A percentile compares a stretch with the other conserved stretches of the same genome.
Evolutionary conservation across 768 basidiomycete genomes (phyloP).

Genomic region (Boletus subparvulus): DNA sequence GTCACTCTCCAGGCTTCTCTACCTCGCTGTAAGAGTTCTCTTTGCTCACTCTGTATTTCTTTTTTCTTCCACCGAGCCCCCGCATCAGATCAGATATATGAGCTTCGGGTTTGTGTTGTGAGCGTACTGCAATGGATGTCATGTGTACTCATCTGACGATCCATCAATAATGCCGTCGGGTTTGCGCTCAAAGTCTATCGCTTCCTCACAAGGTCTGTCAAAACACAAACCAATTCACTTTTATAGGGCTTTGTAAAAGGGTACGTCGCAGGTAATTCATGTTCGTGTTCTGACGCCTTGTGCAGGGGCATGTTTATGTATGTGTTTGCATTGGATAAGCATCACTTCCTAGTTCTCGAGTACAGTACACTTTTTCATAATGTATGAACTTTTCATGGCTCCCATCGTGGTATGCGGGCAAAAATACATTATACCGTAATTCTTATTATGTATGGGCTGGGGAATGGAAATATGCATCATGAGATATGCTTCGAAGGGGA

Average conservation of each 20-base stretch:
- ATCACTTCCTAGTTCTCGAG: neutral
- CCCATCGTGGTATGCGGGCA: too few species aligned
- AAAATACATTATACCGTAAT: too few species aligned
- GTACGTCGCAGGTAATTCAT: neutral
- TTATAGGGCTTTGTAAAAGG: slow-evolving; percentile 21
- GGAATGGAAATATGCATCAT: too few species aligned
- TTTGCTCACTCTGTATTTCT: neutral
- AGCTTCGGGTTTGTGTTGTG: slow-evolving; percentile 1
- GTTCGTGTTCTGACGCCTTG: neutral
- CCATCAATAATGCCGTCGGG: slow-evolving; percentile 11
- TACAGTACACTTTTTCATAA: too few species aligned
- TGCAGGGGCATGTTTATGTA: slow-evolving; percentile 16
- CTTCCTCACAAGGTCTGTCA: slow-evolving; percentile 12
- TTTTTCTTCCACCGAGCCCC: neutral
- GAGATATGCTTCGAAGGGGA: too few species aligned
- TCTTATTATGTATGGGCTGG: too few species aligned
- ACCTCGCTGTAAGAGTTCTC: neutral
- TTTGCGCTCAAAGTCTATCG: slow-evolving; percentile 15
- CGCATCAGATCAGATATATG: slow-evolving; percentile 7
- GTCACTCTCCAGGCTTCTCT: slow-evolving; percentile 9
- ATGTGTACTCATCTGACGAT: neutral
- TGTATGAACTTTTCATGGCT: too few species aligned
- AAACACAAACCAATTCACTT: slow-evolving; percentile 5
- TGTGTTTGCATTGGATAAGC: slow-evolving; percentile 3
- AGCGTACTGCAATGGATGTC: neutral